Percentiles rank a stretch among this genome's conserved stretches.
Evolutionary conservation across 495 filamentous ascomycete species (phyloP).

Genomic region (Terfezia claveryi): DNA sequence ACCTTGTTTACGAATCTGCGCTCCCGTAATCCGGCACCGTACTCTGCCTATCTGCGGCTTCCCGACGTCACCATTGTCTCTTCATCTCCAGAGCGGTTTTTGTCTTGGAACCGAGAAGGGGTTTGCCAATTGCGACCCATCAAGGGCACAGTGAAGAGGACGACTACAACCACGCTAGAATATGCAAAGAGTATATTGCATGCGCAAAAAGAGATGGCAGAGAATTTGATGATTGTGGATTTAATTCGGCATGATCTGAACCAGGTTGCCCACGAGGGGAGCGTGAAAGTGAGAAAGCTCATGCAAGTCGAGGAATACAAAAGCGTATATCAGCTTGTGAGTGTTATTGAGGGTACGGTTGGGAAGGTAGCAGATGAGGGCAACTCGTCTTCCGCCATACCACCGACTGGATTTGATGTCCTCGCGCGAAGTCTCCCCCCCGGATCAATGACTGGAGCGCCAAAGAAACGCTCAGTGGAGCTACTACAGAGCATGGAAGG

Average conservation of each 20-base stretch:
- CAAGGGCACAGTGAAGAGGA: conserved; percentile 81
- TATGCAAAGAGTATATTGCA: conserved; percentile 32
- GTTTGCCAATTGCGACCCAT: conserved; percentile 56
- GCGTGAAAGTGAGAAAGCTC: conserved; percentile 42
- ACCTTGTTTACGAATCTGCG: conserved; percentile 48
- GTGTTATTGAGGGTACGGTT: conserved; percentile 56
- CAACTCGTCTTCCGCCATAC: not conserved
- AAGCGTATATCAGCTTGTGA: conserved; percentile 75
- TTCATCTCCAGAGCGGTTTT: conserved; percentile 82
- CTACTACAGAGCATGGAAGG: conserved; percentile 38
- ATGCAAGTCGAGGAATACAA: conserved; percentile 76
- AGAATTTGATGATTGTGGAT: conserved; percentile 97
- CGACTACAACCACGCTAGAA: conserved; percentile 35
- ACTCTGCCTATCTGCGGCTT: conserved; percentile 61
- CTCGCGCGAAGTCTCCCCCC: conserved; percentile 61
- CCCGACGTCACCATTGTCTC: conserved; percentile 47
- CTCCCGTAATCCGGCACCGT: conserved; percentile 59
- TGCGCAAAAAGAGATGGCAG: conserved; percentile 71
- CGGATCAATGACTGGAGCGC: conserved; percentile 87
- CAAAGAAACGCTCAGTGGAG: conserved; percentile 75
- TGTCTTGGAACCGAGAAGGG: conserved; percentile 41
- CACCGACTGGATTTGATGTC: conserved; percentile 45
- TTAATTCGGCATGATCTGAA: conserved; percentile 81
- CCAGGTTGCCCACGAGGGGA: conserved; percentile 47
- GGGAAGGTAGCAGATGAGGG: conserved; percentile 6